Percentiles rank a stretch among this genome's conserved stretches.
Evolutionary conservation across 805 yeast species (phyloP).

Genomic region (Torulaspora maleeae): DNA sequence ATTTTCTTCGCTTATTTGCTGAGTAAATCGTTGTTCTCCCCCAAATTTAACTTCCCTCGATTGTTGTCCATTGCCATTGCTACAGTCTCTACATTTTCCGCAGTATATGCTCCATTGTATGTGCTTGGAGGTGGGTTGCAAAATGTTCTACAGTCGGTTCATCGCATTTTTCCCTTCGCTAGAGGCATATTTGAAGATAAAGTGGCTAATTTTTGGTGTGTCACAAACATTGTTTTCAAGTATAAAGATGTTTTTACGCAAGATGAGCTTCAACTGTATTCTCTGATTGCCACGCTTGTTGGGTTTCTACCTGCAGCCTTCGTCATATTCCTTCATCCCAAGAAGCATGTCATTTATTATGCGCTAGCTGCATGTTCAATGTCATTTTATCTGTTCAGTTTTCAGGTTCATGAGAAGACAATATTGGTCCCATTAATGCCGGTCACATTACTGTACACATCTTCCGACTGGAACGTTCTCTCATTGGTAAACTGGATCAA

Average conservation of each 20-base stretch:
- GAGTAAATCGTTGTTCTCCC: conserved; percentile 42
- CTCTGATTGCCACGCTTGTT: conserved; percentile 49
- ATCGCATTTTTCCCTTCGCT: conserved; percentile 85
- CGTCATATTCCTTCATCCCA: conserved; percentile 48
- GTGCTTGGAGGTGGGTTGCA: conserved; percentile 39
- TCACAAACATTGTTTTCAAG: conserved; percentile 75
- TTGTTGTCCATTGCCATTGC: conserved; percentile 60
- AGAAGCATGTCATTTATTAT: conserved; percentile 54
- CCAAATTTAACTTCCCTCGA: conserved; percentile 48
- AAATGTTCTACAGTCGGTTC: conserved; percentile 46
- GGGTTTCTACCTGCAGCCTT: conserved; percentile 55
- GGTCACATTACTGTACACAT: conserved; percentile 55
- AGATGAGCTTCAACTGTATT: conserved; percentile 53
- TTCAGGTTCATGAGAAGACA: conserved; percentile 94
- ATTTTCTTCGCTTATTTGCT: conserved; percentile 77
- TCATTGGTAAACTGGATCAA: conserved; percentile 83
- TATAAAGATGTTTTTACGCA: conserved; percentile 53
- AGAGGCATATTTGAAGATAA: conserved; percentile 96
- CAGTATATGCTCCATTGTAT: conserved; percentile 58
- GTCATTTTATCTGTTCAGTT: conserved; percentile 85
- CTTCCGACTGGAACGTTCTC: conserved; percentile 53
- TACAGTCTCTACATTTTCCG: conserved; percentile 50
- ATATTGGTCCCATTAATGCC: conserved; percentile 87
- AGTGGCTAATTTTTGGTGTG: conserved; percentile 97
- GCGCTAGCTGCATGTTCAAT: conserved; percentile 78